These are phyloP conservation scores for Leucaena leucocephala DNA, from an alignment of 306 rosid genomes.

Conservation along the genomic window DNA sequence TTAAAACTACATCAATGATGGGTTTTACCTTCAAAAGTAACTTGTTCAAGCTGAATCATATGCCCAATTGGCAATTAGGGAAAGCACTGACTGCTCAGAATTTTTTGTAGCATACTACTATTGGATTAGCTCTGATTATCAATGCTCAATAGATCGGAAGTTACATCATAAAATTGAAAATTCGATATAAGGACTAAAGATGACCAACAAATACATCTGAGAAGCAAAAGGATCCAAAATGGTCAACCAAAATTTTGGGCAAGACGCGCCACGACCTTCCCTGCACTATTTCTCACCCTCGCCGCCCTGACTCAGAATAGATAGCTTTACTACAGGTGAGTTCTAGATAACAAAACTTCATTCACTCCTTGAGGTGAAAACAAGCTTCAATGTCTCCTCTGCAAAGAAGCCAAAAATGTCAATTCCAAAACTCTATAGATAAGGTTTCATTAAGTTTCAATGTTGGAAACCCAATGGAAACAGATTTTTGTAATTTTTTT, in stretches of 20 bases:
- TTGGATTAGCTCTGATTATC: not conserved
- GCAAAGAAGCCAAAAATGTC: slow-evolving; percentile 45
- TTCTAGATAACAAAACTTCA: not conserved
- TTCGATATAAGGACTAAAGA: not conserved
- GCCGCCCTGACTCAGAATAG: no score
- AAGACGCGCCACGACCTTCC: slow-evolving; percentile 5
- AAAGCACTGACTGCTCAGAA: not conserved
- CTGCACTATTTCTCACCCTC: no score
- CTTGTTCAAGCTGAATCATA: not conserved
- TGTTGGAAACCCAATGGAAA: not conserved
- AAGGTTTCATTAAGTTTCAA: not conserved
- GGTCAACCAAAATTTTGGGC: not conserved
- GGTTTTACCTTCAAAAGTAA: not conserved
- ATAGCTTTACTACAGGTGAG: not conserved
- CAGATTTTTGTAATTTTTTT: no score
- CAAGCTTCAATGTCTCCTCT: slow-evolving; percentile 58
- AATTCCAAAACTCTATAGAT: slow-evolving; percentile 3
- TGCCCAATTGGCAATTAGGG: not conserved
- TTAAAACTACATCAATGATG: not conserved
- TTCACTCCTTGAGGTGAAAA: not conserved
- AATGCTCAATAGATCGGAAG: not conserved
- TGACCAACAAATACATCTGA: not conserved
- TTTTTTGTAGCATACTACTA: not conserved
- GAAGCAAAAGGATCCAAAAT: not conserved
- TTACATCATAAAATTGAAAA: not conserved